Conservation (phyloP, 2,329 filamentous ascomycete species). For the Westerdykella aurantiaca region DNA sequence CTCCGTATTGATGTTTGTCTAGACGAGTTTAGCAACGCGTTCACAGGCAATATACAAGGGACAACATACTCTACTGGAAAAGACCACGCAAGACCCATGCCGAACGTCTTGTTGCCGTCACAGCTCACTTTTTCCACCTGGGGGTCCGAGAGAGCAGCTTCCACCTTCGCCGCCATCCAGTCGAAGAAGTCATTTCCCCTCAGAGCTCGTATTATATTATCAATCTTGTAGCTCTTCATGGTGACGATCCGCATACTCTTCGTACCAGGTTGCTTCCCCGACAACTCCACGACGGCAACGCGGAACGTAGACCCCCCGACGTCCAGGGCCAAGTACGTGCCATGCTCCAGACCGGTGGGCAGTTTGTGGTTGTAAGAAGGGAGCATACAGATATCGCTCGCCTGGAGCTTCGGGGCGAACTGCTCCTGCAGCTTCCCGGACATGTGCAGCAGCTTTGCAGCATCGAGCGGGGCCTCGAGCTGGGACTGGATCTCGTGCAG, state of each 20-base stretch:
- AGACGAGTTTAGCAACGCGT: slow-evolving; percentile 10
- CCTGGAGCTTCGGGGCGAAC: slow-evolving; percentile 50
- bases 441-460: slow-evolving; percentile 40
- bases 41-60: background rate
- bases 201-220: slow-evolving; percentile 50
- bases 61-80: slow-evolving; percentile 54
- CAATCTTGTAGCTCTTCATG: slow-evolving; percentile 52
- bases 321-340: slow-evolving; percentile 57
- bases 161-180: slow-evolving; percentile 60
- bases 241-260: slow-evolving; percentile 50
- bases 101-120: slow-evolving; percentile 37
- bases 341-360: slow-evolving; percentile 54
- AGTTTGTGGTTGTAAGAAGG: slow-evolving; percentile 60
- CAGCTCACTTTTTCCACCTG: slow-evolving; percentile 34
- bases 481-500: slow-evolving; percentile 39
- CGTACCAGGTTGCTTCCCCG: slow-evolving; percentile 41
- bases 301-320: slow-evolving; percentile 63
- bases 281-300: slow-evolving; percentile 54
- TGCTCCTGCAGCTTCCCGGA: slow-evolving; percentile 45
- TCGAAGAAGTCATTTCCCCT: slow-evolving; percentile 57
- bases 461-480: slow-evolving; percentile 42
- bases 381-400: slow-evolving; percentile 57
- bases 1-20: slow-evolving; percentile 55
- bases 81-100: slow-evolving; percentile 60
- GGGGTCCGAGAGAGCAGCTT: slow-evolving; percentile 45